Percentiles rank a stretch among this genome's conserved stretches.
Evolutionary conservation across 2,329 filamentous ascomycete species (phyloP).

Genomic region (Lachnellula subtilissima): DNA sequence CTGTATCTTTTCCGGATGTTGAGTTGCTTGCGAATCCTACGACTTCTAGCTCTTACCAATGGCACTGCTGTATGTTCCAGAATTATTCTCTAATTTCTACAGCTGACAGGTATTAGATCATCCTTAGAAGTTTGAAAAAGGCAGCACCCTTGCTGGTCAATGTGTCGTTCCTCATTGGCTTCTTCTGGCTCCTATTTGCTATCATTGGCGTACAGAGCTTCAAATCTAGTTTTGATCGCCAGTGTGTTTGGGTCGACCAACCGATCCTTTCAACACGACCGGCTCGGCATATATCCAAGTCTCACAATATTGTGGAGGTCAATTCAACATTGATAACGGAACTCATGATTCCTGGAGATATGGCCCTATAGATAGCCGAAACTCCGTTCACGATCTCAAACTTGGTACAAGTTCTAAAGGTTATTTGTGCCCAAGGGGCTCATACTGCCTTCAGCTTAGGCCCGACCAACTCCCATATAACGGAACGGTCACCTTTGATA

Average conservation of each 20-base stretch:
- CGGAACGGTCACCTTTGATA: constrained; percentile 88
- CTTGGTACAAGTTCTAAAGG: constrained; percentile 63
- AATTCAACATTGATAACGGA: constrained; percentile 58
- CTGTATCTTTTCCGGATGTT: constrained; percentile 94
- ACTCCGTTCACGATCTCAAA: constrained; percentile 37
- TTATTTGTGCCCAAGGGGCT: constrained; percentile 79
- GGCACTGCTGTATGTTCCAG: constrained; percentile 71
- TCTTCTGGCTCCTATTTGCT: constrained; percentile 97
- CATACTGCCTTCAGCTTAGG: constrained; percentile 70
- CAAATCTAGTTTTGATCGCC: constrained; percentile 73
- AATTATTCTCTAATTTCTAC: constrained; percentile 1
- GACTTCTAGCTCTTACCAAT: constrained; percentile 85
- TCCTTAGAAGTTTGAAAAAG: constrained; percentile 90
- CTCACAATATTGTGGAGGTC: constrained; percentile 81
- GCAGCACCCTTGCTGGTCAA: constrained; percentile 87
- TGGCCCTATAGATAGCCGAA: constrained; percentile 19
- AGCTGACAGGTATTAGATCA: constrained; percentile 55
- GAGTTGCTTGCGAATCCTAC: constrained; percentile 86
- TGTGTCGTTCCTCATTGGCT: constrained; percentile 88
- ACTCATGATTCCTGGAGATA: constrained; percentile 63
- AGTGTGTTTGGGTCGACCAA: constrained; percentile 71
- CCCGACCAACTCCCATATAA: constrained; percentile 64
- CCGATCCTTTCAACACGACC: constrained; percentile 45
- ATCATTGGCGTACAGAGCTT: constrained; percentile 97
- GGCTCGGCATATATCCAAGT: constrained; percentile 55